Percentiles rank a stretch among this genome's conserved stretches.
phyloP scores from a whole-genome alignment of 2,329 filamentous ascomycete species.

The Mycosphaerella sp. region DNA sequence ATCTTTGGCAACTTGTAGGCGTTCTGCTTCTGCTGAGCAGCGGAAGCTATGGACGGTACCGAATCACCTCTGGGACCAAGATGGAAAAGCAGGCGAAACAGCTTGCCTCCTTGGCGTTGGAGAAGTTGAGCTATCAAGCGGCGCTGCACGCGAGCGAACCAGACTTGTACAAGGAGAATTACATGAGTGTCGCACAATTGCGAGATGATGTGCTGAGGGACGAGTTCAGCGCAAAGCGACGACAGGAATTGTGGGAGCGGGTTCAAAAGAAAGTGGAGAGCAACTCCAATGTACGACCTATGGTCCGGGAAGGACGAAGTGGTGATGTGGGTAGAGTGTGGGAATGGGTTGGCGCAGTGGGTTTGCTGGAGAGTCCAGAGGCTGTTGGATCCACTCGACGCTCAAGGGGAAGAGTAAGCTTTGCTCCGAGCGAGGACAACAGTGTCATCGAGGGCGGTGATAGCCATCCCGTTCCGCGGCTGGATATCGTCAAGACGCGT shows the following conservation, averaged over 20 bases:
- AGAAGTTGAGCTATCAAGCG: constrained; percentile 76
- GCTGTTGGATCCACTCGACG: constrained; percentile 16
- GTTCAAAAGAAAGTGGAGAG: constrained; percentile 82
- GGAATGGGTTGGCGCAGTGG: constrained; percentile 61
- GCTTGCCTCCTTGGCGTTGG: constrained; percentile 76
- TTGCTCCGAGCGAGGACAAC: constrained; percentile 20
- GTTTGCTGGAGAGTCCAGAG: constrained; percentile 28
- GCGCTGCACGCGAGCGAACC: constrained; percentile 63
- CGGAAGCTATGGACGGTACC: constrained; percentile 56
- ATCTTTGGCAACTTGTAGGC: constrained; percentile 77
- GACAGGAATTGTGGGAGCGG: constrained; percentile 76
- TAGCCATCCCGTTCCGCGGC: constrained; percentile 11
- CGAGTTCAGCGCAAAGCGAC: constrained; percentile 67
- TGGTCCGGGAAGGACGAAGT: constrained; percentile 55
- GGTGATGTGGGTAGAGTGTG: constrained; percentile 56
- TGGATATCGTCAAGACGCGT: constrained; percentile 21
- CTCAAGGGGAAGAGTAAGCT: constrained; percentile 28
- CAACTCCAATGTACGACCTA: constrained; percentile 85
- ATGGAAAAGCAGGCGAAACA: constrained; percentile 69
- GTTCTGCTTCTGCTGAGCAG: constrained; percentile 47
- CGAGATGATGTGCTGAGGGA: constrained; percentile 83
- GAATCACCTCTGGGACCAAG: constrained; percentile 56
- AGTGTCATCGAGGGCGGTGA: constrained; percentile 9
- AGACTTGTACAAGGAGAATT: constrained; percentile 62
- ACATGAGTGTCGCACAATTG: constrained; percentile 80